Evolutionary conservation across 176 grass and related monocot species (phyloP).

Genomic region (Musa beccarii): DNA sequence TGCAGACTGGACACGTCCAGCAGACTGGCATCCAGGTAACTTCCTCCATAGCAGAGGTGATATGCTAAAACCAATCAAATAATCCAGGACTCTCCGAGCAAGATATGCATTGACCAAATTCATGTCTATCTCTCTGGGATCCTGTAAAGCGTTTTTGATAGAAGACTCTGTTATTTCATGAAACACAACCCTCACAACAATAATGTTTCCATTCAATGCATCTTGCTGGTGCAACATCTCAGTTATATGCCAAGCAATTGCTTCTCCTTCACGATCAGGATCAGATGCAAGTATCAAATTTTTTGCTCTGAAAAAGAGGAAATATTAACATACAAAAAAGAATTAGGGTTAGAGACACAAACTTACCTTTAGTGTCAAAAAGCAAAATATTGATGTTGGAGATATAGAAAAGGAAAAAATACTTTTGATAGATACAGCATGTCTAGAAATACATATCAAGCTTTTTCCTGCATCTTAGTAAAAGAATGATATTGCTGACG

Average conservation of each 20-base stretch:
- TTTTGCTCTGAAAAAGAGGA: conserved; percentile 57
- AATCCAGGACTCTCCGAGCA: conserved; percentile 86
- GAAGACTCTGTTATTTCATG: conserved; percentile 84
- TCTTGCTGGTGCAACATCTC: conserved; percentile 96
- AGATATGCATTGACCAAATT: conserved; percentile 97
- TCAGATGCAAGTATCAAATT: conserved; percentile 95
- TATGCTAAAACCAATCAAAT: conserved; percentile 91
- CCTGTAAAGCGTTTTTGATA: conserved; percentile 17
- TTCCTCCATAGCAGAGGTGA: conserved; percentile 96
- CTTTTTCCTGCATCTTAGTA: not conserved
- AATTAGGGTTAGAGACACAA: not conserved
- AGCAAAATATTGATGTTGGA: not conserved
- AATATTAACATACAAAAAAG: conserved; percentile 8
- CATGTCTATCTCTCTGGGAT: conserved; percentile 58
- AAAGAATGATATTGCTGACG: not conserved
- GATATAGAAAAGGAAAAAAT: not conserved
- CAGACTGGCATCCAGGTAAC: conserved; percentile 87
- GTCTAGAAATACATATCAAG: not conserved
- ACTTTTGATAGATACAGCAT: not conserved
- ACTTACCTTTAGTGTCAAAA: not conserved
- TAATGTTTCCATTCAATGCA: conserved; percentile 43
- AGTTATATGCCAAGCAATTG: conserved; percentile 91
- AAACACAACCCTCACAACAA: conserved; percentile 79
- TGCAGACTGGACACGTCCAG: conserved; percentile 91
- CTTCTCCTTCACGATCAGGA: conserved; percentile 98